Conservation (phyloP, 176 grass and related monocot genomes). For the Dactylis glomerata region DNA sequence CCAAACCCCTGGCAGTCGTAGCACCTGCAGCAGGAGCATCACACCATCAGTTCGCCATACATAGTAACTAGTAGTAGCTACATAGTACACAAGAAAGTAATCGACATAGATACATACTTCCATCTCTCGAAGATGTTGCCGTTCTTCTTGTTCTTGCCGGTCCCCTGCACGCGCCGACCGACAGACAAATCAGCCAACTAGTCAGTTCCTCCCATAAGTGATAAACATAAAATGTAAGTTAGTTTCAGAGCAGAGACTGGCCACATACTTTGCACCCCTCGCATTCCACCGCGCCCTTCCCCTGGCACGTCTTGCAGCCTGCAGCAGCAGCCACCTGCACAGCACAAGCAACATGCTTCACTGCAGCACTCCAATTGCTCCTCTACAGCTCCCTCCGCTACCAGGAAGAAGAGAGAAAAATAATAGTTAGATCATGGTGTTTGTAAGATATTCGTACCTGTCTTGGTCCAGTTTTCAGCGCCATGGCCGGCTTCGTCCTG, state of each 20-base stretch:
- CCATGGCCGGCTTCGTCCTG: neutral
- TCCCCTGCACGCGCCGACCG: constrained; percentile 38
- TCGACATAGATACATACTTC: no score
- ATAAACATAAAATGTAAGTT: no score
- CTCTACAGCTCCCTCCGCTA: neutral
- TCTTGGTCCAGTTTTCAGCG: neutral
- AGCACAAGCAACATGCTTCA: neutral
- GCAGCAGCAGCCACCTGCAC: constrained; percentile 38
- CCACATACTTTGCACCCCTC: constrained; percentile 76
- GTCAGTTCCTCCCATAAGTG: no score
- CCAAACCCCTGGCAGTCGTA: constrained; percentile 95
- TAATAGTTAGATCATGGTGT: no score
- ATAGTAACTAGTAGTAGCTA: no score
- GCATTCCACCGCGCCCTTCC: constrained; percentile 84
- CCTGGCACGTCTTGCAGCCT: constrained; percentile 65
- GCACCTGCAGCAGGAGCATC: constrained; percentile 42
- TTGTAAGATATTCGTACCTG: neutral
- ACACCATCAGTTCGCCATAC: neutral
- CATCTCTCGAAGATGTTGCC: constrained; percentile 99
- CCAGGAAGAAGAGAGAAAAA: neutral
- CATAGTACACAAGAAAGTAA: no score
- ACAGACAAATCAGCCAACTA: neutral
- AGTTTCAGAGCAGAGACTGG: no score
- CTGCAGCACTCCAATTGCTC: neutral
- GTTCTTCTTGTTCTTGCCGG: constrained; percentile 95